A percentile compares a stretch with the other conserved stretches of the same genome.
Conservation (phyloP, 257 asterid genomes). For the Petrea volubilis region DNA sequence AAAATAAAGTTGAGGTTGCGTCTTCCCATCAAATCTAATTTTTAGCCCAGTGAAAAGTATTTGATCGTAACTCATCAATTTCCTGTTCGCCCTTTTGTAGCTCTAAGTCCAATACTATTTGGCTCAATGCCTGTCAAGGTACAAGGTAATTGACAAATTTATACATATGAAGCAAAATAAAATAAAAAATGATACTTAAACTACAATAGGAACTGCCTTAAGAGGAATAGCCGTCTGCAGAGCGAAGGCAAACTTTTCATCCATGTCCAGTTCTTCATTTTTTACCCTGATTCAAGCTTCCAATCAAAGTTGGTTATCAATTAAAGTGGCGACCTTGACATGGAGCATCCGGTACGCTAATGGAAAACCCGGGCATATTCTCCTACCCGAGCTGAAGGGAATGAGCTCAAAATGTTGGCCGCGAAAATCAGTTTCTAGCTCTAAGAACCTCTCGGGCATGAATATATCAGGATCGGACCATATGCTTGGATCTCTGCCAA, state of each 20-base stretch:
- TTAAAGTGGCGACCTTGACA: constrained; percentile 32
- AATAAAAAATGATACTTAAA: too few species aligned
- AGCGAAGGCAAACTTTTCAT: constrained; percentile 34
- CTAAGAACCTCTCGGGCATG: constrained; percentile 32
- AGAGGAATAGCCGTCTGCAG: constrained; percentile 35
- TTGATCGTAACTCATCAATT: too few species aligned
- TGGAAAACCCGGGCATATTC: constrained; percentile 44
- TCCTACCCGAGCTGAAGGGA: constrained; percentile 40
- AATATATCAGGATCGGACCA: constrained; percentile 25
- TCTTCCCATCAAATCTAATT: too few species aligned
- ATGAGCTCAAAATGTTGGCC: constrained; percentile 41
- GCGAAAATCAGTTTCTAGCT: not conserved
- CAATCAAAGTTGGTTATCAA: constrained; percentile 35
- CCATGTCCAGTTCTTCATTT: constrained; percentile 27
- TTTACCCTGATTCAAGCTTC: constrained; percentile 26
- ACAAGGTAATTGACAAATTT: too few species aligned
- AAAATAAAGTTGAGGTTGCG: too few species aligned
- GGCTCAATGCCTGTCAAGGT: too few species aligned
- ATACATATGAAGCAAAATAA: too few species aligned
- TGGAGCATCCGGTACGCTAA: constrained; percentile 45
- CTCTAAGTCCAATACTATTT: too few species aligned
- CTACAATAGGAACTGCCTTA: constrained; percentile 12
- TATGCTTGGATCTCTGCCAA: constrained; percentile 19
- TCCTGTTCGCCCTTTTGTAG: too few species aligned
- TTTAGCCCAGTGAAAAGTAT: too few species aligned